Conservation (phyloP, 495 filamentous ascomycete genomes). For the Trichoderma parareesei region DNA sequence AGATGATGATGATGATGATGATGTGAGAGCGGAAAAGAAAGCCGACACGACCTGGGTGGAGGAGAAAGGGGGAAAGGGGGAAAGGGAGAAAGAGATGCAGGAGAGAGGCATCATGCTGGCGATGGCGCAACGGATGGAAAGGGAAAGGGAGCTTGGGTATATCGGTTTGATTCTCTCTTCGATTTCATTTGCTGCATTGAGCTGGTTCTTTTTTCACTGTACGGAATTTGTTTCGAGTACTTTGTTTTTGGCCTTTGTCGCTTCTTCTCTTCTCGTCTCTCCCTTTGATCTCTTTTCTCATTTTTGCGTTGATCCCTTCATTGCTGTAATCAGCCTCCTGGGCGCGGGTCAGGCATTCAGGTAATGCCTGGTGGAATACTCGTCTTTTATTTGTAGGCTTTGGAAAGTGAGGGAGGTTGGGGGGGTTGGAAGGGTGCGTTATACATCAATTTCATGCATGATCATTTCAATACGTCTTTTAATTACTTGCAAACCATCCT, state of each 20-base stretch:
- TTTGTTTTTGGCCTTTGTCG: not conserved
- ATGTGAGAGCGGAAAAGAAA: not conserved
- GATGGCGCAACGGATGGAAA: slow-evolving; percentile 4
- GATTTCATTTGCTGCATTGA: slow-evolving; percentile 1
- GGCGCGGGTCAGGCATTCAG: not conserved
- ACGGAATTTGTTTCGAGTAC: not conserved
- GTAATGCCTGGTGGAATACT: not conserved
- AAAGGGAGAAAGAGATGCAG: not conserved
- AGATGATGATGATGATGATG: not conserved
- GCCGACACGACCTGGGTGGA: not conserved
- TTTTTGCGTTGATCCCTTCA: not conserved
- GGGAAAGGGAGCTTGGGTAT: not conserved
- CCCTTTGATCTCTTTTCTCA: not conserved
- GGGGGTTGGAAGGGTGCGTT: not conserved
- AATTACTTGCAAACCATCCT: too few relatives aligned
- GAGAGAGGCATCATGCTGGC: not conserved
- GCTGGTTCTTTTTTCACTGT: slow-evolving; percentile 5
- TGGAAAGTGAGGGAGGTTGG: not conserved
- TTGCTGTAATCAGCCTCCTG: not conserved
- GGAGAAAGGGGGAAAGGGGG: not conserved
- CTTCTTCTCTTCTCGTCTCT: not conserved
- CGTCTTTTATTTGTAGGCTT: not conserved
- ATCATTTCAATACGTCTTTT: not conserved
- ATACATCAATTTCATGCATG: not conserved
- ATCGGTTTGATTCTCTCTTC: not conserved